These are phyloP conservation scores for Dactylellina sp. DNA, from an alignment of 2,329 filamentous ascomycete genomes.

Conservation along the genomic window DNA sequence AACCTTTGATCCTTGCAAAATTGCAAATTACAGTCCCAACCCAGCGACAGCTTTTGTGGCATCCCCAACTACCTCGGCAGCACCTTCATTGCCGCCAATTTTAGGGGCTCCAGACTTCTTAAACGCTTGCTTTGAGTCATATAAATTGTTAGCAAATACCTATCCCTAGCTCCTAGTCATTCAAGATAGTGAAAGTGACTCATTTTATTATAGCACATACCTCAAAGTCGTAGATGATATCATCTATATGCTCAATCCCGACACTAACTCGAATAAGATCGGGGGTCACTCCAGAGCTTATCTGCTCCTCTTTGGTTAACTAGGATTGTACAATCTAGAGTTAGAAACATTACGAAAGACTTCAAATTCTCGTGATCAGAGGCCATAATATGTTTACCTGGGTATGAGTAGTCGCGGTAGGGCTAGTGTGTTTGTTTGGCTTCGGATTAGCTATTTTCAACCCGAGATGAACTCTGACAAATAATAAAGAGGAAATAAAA, in stretches of 20 bases:
- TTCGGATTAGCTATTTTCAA: neutral
- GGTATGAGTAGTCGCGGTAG: constrained; percentile 94
- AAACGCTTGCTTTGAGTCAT: constrained; percentile 56
- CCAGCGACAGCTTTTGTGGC: constrained; percentile 55
- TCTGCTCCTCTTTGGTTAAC: constrained; percentile 82
- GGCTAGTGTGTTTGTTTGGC: constrained; percentile 73
- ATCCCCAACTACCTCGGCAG: constrained; percentile 32
- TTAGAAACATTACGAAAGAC: neutral
- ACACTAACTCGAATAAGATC: constrained; percentile 95
- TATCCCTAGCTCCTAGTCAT: too few species aligned
- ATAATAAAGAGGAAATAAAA: neutral
- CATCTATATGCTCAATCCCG: constrained; percentile 95
- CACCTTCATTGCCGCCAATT: constrained; percentile 31
- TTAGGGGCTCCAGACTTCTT: constrained; percentile 39
- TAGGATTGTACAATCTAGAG: neutral
- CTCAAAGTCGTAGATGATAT: constrained; percentile 89
- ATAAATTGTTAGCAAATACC: neutral
- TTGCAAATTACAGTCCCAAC: constrained; percentile 53
- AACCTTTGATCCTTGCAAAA: too few species aligned
- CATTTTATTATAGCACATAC: constrained; percentile 9
- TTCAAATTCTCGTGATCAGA: neutral
- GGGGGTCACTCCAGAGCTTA: constrained; percentile 82
- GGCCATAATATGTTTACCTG: constrained; percentile 66
- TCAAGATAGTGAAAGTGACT: neutral
- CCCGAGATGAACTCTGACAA: neutral